Conservation (phyloP, 495 filamentous ascomycete genomes). For the Cairneyella variabilis region DNA sequence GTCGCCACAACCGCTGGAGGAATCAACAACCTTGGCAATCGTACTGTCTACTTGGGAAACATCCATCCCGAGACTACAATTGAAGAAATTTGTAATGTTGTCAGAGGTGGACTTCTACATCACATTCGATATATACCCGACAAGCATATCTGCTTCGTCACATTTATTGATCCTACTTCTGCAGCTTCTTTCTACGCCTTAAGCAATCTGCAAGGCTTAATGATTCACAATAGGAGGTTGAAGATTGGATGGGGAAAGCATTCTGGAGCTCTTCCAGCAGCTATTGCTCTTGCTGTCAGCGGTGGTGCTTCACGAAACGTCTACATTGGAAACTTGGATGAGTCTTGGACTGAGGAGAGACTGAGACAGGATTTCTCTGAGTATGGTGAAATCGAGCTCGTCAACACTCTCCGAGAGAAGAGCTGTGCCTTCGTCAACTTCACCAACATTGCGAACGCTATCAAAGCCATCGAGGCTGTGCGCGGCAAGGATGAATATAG, state of each 20-base stretch:
- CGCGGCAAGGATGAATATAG: constrained; percentile 92
- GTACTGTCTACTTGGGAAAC: constrained; percentile 96
- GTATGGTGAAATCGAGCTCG: constrained; percentile 96
- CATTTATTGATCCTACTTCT: constrained; percentile 97
- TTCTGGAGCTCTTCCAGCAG: constrained; percentile 92
- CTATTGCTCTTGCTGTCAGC: constrained; percentile 93
- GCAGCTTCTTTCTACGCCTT: constrained; percentile 97
- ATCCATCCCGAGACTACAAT: constrained; percentile 98
- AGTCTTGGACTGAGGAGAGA: constrained; percentile 94
- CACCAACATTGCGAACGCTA: constrained; percentile 98
- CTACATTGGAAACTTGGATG: constrained; percentile 96
- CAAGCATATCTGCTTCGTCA: constrained; percentile 99
- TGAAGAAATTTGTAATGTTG: constrained; percentile 97
- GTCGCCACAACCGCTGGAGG: constrained; percentile 95
- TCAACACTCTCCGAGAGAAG: constrained; percentile 96
- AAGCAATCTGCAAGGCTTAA: constrained; percentile 93
- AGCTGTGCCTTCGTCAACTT: constrained; percentile 99
- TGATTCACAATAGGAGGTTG: constrained; percentile 97
- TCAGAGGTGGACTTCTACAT: constrained; percentile 87
- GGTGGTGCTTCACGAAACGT: constrained; percentile 96
- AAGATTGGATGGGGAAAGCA: constrained; percentile 99
- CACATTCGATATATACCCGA: constrained; percentile 99
- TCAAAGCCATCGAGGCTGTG: constrained; percentile 97
- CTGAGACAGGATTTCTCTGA: constrained; percentile 95
- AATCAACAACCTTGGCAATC: constrained; percentile 94